Evolutionary conservation across 129 eudicot species (phyloP).

Genomic region (Escallonia herrerae): DNA sequence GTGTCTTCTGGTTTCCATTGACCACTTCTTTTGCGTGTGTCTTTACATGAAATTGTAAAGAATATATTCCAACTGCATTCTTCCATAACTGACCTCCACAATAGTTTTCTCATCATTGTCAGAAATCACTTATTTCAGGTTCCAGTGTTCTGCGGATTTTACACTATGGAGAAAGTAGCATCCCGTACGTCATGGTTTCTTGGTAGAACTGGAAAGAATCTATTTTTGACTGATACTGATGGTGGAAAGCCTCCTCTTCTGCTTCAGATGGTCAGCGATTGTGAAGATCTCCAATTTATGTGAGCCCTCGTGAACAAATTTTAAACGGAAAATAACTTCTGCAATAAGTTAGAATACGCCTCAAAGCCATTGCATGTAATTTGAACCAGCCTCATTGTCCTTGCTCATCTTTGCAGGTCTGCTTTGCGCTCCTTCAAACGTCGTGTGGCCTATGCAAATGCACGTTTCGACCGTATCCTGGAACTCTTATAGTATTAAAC

Average conservation of each 20-base stretch:
- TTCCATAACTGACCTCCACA: too few relatives aligned
- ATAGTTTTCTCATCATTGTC: too few relatives aligned
- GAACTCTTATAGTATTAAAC: not conserved
- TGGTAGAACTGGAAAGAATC: constrained; percentile 86
- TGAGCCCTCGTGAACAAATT: constrained; percentile 26
- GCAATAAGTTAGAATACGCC: not conserved
- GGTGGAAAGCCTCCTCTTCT: constrained; percentile 76
- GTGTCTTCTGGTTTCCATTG: too few relatives aligned
- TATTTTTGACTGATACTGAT: constrained; percentile 60
- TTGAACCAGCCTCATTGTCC: not conserved
- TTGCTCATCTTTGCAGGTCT: constrained; percentile 44
- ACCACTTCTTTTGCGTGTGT: too few relatives aligned
- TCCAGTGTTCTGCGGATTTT: constrained; percentile 68
- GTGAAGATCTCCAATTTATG: constrained; percentile 71
- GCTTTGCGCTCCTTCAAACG: constrained; percentile 81
- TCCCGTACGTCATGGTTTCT: constrained; percentile 59
- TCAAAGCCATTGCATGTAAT: not conserved
- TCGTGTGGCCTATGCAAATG: constrained; percentile 83
- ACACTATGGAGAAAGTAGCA: constrained; percentile 64
- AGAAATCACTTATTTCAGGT: constrained; percentile 31
- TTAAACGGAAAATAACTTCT: constrained; percentile 1
- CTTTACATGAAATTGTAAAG: too few relatives aligned
- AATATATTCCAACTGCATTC: too few relatives aligned
- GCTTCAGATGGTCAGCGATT: constrained; percentile 67
- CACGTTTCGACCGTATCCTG: constrained; percentile 89